Percentiles rank a stretch among this genome's conserved stretches.
phyloP scores from a whole-genome alignment of 1,139 yeast genomes.

The Pichia sp. region DNA sequence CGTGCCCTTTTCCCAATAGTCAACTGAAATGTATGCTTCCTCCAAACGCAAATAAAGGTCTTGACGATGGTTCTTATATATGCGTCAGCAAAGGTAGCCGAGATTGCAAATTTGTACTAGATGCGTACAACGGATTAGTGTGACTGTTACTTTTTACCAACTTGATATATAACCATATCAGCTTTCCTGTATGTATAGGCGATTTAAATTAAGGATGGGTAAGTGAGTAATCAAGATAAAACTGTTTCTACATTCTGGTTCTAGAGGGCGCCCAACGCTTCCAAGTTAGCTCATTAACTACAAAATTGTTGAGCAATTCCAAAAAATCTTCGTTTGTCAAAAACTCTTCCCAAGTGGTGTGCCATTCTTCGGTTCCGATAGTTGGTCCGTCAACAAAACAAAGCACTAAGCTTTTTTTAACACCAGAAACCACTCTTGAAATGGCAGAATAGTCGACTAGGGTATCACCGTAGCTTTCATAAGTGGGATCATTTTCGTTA shows the following conservation, averaged over 20 bases:
- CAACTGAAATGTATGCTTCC: conserved; percentile 81
- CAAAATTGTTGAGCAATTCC: conserved; percentile 22
- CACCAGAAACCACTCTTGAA: conserved; percentile 83
- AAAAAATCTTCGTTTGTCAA: conserved; percentile 26
- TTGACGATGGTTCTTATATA: conserved; percentile 48
- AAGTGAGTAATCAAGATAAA: background rate
- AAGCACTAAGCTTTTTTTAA: conserved; percentile 70
- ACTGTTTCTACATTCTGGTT: conserved; percentile 52
- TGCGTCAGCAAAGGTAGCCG: conserved; percentile 69
- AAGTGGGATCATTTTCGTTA: conserved; percentile 12
- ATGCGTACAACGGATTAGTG: conserved; percentile 42
- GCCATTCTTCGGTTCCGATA: conserved; percentile 35
- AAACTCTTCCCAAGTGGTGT: conserved; percentile 33
- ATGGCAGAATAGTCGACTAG: conserved; percentile 67
- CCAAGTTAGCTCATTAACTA: conserved; percentile 60
- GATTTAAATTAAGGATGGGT: conserved; percentile 26
- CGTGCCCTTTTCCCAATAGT: conserved; percentile 84
- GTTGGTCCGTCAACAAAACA: conserved; percentile 52
- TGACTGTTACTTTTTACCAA: too few species aligned
- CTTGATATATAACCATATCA: background rate
- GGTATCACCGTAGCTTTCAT: conserved; percentile 26
- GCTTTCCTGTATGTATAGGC: background rate
- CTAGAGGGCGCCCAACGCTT: conserved; percentile 82
- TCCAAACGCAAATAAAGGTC: conserved; percentile 32
- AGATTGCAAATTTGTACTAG: conserved; percentile 74